Percentiles rank a stretch among this genome's conserved stretches.
phyloP scores from a whole-genome alignment of 225 moss, liverwort and hornwort genomes.

The Ulota crispa region DNA sequence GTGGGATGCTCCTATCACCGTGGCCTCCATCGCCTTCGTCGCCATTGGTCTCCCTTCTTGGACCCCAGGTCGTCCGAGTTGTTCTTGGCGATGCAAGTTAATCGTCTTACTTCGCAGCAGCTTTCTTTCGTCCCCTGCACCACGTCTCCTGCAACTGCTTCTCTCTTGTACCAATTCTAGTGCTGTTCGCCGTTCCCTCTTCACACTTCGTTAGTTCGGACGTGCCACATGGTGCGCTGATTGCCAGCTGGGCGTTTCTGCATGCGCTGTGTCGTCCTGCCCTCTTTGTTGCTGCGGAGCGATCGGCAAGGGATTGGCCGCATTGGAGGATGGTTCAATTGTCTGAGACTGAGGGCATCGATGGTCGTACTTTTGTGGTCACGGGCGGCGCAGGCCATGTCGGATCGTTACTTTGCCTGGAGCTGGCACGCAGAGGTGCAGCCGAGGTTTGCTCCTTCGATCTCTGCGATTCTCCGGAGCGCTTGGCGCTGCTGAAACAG shows the following conservation, averaged over 20 bases:
- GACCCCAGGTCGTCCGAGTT: background rate
- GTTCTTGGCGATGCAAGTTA: slow-evolving; percentile 9
- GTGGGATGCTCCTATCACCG: slow-evolving; percentile 17
- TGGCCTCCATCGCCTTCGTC: background rate
- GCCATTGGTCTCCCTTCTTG: background rate
- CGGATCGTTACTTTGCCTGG: slow-evolving; percentile 71
- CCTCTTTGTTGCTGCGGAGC: background rate
- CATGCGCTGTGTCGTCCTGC: background rate
- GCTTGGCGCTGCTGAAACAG: slow-evolving; percentile 46
- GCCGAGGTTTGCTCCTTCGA: slow-evolving; percentile 75
- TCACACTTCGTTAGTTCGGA: background rate
- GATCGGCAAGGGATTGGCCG: background rate
- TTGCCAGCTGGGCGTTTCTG: background rate
- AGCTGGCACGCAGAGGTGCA: slow-evolving; percentile 80
- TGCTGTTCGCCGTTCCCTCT: background rate
- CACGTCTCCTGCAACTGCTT: background rate
- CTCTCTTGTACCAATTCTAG: background rate
- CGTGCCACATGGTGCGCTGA: slow-evolving; percentile 10
- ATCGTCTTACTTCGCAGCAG: background rate
- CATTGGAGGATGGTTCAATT: slow-evolving; percentile 61
- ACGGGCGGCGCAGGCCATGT: slow-evolving; percentile 79
- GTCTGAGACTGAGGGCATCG: slow-evolving; percentile 86
- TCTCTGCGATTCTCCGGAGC: slow-evolving; percentile 31
- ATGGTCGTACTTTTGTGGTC: slow-evolving; percentile 73
- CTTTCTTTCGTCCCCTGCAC: background rate